Base-by-base conservation (phyloP, 1,139 yeast genomes). In the Candida tetrigidarum region DNA sequence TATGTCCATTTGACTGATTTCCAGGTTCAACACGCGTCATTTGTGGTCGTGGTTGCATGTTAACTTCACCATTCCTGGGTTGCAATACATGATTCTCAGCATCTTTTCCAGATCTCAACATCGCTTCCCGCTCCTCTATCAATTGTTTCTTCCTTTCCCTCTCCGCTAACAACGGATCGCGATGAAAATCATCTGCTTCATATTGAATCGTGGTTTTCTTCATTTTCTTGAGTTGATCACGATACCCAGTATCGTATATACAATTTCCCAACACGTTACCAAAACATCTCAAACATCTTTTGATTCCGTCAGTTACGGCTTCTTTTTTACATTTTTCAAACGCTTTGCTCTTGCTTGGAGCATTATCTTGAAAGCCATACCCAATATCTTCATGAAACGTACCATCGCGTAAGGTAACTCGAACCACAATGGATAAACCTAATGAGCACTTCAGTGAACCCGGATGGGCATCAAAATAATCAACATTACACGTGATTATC, bases 251-350 rank as follows among this genome's bases (percentile, higher is more conserved):
- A 59, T 86, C 95, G 57, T 86, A 86, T 15, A 86, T 74, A 62
- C 95, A 86, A 57, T 86, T 86, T 1, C 95, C 95, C 58, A 86
- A 65, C 0, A 88, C 88, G 59, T 86, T 86, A 36, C 96, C 96
- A 62, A 85, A 87, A 49, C 87, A 84, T 56, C 95, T 73, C 50
- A 87, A 70, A 27, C 92, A 86, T 50, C 96, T 67, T 59, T 87
- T 87, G 55, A 86, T 64, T 0, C 88, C 96, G 65, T 87, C 96
- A 0, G 96, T 87, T 41, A 83, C 80, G 0, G 95, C 93, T 52
- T 88, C 92, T 55, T 87, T 87, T 59, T 84, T 84, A 48, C 92
- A 86, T 55, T 86, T 85, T 56, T 86, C 96, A 59, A 86, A 86
- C 0, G 93, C 95, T 65, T 79, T 79, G 0, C 90, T 81, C 57